A percentile compares a stretch with the other conserved stretches of the same genome.
Evolutionary conservation across 768 basidiomycete species (phyloP).

Genomic region (Kondoa subrosea): DNA sequence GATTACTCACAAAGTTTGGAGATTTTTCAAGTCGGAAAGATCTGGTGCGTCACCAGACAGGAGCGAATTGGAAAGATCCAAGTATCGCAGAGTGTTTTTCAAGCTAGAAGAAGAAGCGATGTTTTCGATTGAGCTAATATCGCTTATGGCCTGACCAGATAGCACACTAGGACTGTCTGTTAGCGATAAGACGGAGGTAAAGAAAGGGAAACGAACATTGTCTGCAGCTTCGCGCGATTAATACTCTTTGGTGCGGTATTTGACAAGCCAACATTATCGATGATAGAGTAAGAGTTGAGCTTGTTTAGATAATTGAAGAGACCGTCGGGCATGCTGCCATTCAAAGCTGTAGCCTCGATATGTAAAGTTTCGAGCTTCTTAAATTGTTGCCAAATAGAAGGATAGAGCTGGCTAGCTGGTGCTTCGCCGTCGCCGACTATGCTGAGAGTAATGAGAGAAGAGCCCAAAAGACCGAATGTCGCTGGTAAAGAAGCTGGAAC

Average conservation of each 20-base stretch:
- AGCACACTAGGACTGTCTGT: not conserved
- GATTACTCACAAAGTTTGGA: not conserved
- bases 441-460: not conserved
- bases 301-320: not conserved
- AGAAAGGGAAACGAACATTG: not conserved
- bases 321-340: not conserved
- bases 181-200: not conserved
- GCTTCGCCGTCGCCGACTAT: not conserved
- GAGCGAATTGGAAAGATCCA: not conserved
- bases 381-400: not conserved
- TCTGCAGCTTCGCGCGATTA: not conserved
- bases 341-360: not conserved
- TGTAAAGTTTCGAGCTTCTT: not conserved
- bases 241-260: not conserved
- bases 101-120: not conserved
- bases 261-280: not conserved
- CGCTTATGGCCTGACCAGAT: not conserved
- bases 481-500: not conserved
- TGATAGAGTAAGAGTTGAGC: not conserved
- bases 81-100: not conserved
- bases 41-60: not conserved
- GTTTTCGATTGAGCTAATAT: not conserved
- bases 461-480: not conserved
- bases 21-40: not conserved
- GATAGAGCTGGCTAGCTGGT: not conserved